phyloP scores from a whole-genome alignment of 2,329 filamentous ascomycete species.

The Coccinonectria pachysandricola region DNA sequence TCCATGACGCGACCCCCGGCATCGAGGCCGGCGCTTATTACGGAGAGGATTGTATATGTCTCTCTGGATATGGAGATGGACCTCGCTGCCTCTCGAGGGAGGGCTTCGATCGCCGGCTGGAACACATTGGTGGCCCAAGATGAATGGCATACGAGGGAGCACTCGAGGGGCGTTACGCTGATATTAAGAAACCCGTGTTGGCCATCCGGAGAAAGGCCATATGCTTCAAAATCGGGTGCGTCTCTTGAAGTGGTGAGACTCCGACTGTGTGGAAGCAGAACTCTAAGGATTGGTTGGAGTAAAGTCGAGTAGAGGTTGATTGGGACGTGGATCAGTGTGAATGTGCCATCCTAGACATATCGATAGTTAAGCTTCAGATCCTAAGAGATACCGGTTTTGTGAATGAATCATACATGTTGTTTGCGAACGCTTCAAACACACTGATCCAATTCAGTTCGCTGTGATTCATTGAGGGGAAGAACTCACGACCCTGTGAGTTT shows the following conservation, averaged over 20 bases:
- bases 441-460: no score
- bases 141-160: conserved; percentile 80
- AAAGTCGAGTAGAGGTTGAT: conserved; percentile 67
- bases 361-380: conserved; percentile 25
- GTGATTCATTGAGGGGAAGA: no score
- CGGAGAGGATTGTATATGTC: conserved; percentile 78
- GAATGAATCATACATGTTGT: no score
- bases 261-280: conserved; percentile 60
- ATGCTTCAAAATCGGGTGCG: conserved; percentile 27
- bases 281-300: conserved; percentile 75
- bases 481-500: no score
- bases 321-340: conserved; percentile 86
- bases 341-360: conserved; percentile 62
- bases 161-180: conserved; percentile 84
- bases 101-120: conserved; percentile 53
- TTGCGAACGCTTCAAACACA: no score
- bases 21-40: conserved; percentile 82
- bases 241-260: conserved; percentile 26
- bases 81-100: conserved; percentile 44
- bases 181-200: conserved; percentile 84
- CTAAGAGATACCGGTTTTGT: no score
- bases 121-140: conserved; percentile 67
- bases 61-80: conserved; percentile 68
- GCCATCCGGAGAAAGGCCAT: conserved; percentile 39
- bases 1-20: conserved; percentile 87